Evolutionary conservation across 2,329 filamentous ascomycete species (phyloP).

Genomic region (Arthroderma uncinatum): DNA sequence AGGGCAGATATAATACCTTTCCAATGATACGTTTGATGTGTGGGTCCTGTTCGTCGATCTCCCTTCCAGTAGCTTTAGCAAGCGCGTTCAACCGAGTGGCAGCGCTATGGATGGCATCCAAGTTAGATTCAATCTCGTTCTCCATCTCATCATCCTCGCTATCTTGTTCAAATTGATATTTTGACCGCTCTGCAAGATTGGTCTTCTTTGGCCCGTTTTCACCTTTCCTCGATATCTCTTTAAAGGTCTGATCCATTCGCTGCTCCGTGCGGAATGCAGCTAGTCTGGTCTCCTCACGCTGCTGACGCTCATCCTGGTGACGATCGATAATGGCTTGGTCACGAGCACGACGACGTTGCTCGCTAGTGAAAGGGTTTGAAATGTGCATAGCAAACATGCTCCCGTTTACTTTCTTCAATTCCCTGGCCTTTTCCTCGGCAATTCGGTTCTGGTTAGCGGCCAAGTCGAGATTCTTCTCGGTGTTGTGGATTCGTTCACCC

Average conservation of each 20-base stretch:
- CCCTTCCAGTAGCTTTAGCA: conserved; percentile 60
- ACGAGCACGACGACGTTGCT: conserved; percentile 50
- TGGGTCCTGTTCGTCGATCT: conserved; percentile 66
- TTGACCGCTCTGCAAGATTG: conserved; percentile 51
- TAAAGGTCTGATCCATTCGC: conserved; percentile 52
- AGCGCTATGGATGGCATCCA: conserved; percentile 49
- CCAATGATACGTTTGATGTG: conserved; percentile 64
- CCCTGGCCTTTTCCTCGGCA: conserved; percentile 67
- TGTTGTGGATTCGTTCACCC: conserved; percentile 69
- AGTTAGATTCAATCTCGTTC: conserved; percentile 57
- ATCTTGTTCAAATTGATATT: conserved; percentile 71
- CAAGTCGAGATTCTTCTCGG: conserved; percentile 70
- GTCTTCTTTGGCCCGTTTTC: conserved; percentile 40
- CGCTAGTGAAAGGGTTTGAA: conserved; percentile 64
- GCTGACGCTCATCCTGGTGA: conserved; percentile 45
- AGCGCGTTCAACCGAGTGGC: conserved; percentile 62
- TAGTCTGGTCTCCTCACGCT: conserved; percentile 45
- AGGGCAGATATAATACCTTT: conserved; percentile 49
- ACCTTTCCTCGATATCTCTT: conserved; percentile 50
- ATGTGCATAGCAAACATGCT: conserved; percentile 86
- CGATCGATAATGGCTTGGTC: conserved; percentile 61
- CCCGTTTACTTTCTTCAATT: conserved; percentile 73
- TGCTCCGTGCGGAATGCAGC: conserved; percentile 45
- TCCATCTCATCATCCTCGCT: conserved; percentile 59
- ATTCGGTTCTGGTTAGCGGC: conserved; percentile 64